These are phyloP conservation scores for Aspergillus pseudonomiae DNA, from an alignment of 2,329 filamentous ascomycete genomes.

Conservation along the genomic window DNA sequence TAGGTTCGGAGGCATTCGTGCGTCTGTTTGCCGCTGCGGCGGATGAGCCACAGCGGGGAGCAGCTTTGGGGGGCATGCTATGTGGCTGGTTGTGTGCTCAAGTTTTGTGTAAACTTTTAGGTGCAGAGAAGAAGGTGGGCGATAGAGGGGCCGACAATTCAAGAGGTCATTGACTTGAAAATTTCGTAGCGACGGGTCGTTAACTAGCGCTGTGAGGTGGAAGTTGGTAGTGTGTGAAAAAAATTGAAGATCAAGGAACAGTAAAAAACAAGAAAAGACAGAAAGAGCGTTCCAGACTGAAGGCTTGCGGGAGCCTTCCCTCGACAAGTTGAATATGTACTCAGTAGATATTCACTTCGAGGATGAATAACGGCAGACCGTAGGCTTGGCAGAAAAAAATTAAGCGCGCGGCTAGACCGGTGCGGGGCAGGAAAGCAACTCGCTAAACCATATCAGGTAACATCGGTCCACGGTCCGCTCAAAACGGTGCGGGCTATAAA, in stretches of 20 bases:
- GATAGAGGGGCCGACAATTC: neutral
- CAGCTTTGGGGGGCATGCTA: constrained; percentile 40
- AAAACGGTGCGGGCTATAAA: too few relatives aligned
- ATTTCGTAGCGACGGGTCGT: neutral
- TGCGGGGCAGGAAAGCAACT: neutral
- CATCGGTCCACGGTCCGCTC: neutral
- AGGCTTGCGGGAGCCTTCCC: neutral
- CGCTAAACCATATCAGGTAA: neutral
- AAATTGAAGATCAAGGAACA: neutral
- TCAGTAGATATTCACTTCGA: neutral
- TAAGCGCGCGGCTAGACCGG: constrained; percentile 8
- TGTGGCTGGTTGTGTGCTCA: neutral
- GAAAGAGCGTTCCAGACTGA: neutral
- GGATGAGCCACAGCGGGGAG: constrained; percentile 28
- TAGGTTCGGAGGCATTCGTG: constrained; percentile 15
- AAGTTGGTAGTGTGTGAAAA: too few relatives aligned
- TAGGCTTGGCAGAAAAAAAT: constrained; percentile 7
- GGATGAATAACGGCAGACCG: neutral
- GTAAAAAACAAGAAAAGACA: too few relatives aligned
- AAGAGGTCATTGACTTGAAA: neutral
- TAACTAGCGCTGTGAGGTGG: neutral
- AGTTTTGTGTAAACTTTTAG: neutral
- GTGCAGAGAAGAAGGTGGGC: neutral
- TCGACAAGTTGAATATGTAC: neutral
- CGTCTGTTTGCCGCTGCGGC: constrained; percentile 23